Evolutionary conservation across 1,139 yeast species (phyloP).

Genomic region (Waltiozyma sp.): DNA sequence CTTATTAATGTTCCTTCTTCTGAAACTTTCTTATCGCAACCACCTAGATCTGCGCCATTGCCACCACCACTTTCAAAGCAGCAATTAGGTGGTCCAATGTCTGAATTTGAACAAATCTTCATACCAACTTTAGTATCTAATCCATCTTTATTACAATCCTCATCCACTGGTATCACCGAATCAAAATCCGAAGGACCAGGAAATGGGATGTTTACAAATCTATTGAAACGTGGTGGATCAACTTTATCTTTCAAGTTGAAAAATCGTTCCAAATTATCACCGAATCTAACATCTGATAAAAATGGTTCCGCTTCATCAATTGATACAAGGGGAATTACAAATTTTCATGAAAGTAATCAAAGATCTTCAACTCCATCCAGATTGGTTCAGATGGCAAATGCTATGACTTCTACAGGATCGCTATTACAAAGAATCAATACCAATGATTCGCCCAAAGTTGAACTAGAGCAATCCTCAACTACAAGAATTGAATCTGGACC

Average conservation of each 20-base stretch:
- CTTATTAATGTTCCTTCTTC: neutral
- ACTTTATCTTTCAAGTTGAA: neutral
- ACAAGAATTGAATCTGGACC: conserved; percentile 5
- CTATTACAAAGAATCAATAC: conserved; percentile 2
- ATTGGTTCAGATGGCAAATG: neutral
- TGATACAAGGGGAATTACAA: neutral
- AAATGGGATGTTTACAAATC: neutral
- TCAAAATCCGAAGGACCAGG: neutral
- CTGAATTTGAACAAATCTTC: neutral
- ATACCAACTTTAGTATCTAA: neutral
- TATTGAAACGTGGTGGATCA: neutral
- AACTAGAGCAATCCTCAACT: too few species aligned
- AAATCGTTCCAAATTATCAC: neutral
- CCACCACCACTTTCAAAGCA: neutral
- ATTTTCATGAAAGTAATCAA: neutral
- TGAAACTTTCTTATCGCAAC: neutral
- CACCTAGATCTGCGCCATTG: neutral
- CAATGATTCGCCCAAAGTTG: too few species aligned
- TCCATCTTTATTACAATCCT: neutral
- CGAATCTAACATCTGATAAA: neutral
- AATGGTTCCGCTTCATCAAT: neutral
- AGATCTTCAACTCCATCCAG: neutral
- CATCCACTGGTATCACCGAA: neutral
- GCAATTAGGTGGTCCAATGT: too few species aligned
- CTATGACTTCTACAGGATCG: neutral